These are phyloP conservation scores for Podaxis sp. DNA, from an alignment of 768 basidiomycete species.

Conservation along the genomic window DNA sequence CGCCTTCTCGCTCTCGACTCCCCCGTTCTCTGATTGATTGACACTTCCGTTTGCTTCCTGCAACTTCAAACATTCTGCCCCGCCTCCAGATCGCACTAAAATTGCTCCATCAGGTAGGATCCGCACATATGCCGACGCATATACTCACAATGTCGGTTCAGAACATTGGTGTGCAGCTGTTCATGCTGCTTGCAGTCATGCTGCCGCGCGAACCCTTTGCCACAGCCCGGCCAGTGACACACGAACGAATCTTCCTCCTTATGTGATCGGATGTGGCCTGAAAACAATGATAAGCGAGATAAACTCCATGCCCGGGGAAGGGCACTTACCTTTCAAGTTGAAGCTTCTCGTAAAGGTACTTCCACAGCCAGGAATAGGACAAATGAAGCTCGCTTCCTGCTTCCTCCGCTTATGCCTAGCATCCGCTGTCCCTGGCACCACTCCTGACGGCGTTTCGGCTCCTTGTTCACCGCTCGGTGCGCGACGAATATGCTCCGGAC, in stretches of 20 bases:
- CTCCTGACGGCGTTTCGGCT: too few species aligned
- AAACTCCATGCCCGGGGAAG: neutral
- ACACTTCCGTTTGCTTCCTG: slow-evolving; percentile 18
- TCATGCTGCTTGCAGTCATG: slow-evolving; percentile 98
- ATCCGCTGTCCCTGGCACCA: slow-evolving; percentile 85
- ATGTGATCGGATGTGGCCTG: slow-evolving; percentile 92
- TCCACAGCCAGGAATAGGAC: slow-evolving; percentile 80
- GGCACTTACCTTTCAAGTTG: slow-evolving; percentile 77
- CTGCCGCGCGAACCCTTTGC: slow-evolving; percentile 90
- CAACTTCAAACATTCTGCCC: slow-evolving; percentile 27
- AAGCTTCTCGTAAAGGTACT: slow-evolving; percentile 92
- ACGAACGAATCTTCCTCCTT: slow-evolving; percentile 94
- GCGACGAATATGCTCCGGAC: too few species aligned
- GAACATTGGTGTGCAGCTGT: slow-evolving; percentile 90
- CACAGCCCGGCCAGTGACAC: slow-evolving; percentile 93
- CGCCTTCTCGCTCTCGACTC: slow-evolving; percentile 5
- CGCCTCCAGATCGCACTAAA: slow-evolving; percentile 29
- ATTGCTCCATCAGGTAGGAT: neutral
- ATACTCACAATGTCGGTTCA: slow-evolving; percentile 87
- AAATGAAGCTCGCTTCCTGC: slow-evolving; percentile 83
- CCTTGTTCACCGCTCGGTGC: too few species aligned
- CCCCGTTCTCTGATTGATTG: neutral
- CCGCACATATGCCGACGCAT: neutral
- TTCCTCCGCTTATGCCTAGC: slow-evolving; percentile 85
- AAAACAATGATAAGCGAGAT: neutral